phyloP scores from a whole-genome alignment of 257 asterid species.

The Solanum commersonii region DNA sequence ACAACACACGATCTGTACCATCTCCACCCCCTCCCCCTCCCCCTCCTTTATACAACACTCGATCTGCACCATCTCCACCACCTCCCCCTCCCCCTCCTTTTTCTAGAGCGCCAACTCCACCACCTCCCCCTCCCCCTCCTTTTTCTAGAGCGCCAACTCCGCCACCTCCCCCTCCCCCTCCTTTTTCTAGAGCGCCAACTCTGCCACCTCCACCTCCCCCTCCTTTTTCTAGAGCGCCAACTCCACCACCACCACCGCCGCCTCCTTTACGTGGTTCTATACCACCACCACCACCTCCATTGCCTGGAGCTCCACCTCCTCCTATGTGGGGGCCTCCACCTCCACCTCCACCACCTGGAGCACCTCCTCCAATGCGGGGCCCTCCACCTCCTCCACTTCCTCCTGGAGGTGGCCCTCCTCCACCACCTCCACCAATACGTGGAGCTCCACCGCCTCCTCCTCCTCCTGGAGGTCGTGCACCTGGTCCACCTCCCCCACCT shows the following conservation, averaged over 20 bases:
- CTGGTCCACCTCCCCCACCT: conserved; percentile 24
- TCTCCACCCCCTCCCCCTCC: conserved; percentile 22
- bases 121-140: conserved; percentile 44
- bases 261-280: conserved; percentile 27
- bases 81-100: conserved; percentile 28
- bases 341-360: not conserved
- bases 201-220: conserved; percentile 48
- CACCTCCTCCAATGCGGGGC: conserved; percentile 3
- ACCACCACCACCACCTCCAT: conserved; percentile 2
- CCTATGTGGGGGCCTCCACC: conserved; percentile 2
- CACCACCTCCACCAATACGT: conserved; percentile 14
- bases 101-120: conserved; percentile 21
- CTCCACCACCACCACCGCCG: conserved; percentile 55
- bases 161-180: conserved; percentile 50
- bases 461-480: conserved; percentile 7
- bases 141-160: conserved; percentile 29
- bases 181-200: conserved; percentile 23
- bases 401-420: conserved; percentile 31
- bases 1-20: too few species aligned
- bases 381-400: conserved; percentile 16
- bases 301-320: conserved; percentile 13
- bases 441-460: conserved; percentile 11
- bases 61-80: conserved; percentile 12
- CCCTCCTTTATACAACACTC: conserved; percentile 3
- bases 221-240: conserved; percentile 10